Evolutionary conservation across 1,284 basidiomycete genomes (phyloP).

Genomic region (Cutaneotrichosporon sp.): DNA sequence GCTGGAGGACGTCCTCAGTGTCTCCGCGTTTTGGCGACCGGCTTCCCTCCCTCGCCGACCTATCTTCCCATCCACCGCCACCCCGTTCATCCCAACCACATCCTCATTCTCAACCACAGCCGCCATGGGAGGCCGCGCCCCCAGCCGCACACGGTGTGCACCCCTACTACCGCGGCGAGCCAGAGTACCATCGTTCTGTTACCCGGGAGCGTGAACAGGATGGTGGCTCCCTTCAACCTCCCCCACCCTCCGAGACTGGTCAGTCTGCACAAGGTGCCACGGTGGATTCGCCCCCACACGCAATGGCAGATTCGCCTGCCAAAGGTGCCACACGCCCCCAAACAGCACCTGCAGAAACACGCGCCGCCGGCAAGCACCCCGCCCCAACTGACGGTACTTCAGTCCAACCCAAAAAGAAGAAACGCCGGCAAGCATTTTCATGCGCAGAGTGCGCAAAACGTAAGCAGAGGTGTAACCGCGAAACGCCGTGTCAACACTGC

Average conservation of each 20-base stretch:
- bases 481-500: conserved; percentile 45
- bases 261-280: too few species aligned
- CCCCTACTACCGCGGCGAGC: too few species aligned
- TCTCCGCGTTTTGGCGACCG: conserved; percentile 13
- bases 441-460: conserved; percentile 45
- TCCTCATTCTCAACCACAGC: too few species aligned
- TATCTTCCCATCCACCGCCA: conserved; percentile 2
- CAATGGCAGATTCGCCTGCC: too few species aligned
- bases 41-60: conserved; percentile 20
- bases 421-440: conserved; percentile 36
- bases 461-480: conserved; percentile 45
- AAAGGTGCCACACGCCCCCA: not conserved
- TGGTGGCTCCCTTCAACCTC: too few species aligned
- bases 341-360: not conserved
- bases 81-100: not conserved
- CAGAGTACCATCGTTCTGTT: too few species aligned
- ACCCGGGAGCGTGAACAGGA: too few species aligned
- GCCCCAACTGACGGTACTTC: conserved; percentile 10
- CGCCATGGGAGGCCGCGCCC: too few species aligned
- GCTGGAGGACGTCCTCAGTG: conserved; percentile 2
- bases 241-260: too few species aligned
- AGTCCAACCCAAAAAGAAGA: conserved; percentile 39
- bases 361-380: conserved; percentile 16
- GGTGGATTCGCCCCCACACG: too few species aligned
- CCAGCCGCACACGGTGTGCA: too few species aligned